A percentile compares a stretch with the other conserved stretches of the same genome.
phyloP scores from a whole-genome alignment of 179 eudicot species.

The Pouteria campechiana region DNA sequence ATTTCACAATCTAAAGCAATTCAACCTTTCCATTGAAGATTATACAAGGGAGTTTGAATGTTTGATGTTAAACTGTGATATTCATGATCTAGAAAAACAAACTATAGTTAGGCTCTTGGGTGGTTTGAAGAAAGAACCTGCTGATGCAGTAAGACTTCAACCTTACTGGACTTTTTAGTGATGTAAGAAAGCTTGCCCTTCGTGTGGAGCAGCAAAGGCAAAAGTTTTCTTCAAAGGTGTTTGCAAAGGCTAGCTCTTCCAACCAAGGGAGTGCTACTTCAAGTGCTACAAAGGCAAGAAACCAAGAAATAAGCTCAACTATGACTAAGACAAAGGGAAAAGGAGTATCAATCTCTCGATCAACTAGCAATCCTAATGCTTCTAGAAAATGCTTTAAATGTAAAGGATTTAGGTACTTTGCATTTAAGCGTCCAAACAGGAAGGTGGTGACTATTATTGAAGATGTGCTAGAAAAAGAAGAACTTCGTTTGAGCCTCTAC shows the following conservation, averaged over 20 bases:
- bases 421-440: no score
- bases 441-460: no score
- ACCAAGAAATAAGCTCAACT: no score
- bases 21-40: neutral
- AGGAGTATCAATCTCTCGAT: no score
- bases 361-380: no score
- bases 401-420: no score
- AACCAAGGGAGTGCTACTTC: neutral
- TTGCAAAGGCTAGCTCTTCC: neutral
- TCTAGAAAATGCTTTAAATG: no score
- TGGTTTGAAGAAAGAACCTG: neutral
- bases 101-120: neutral
- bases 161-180: neutral
- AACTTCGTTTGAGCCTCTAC: no score
- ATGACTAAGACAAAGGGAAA: no score
- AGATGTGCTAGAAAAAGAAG: no score
- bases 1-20: neutral
- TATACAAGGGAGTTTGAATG: slow-evolving; percentile 1
- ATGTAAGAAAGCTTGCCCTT: neutral
- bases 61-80: neutral
- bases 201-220: neutral
- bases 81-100: neutral
- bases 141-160: neutral
- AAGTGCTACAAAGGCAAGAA: no score
- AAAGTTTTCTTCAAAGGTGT: neutral